Conservation (phyloP, 441 rosid genomes). For the Biscutella laevigata region DNA sequence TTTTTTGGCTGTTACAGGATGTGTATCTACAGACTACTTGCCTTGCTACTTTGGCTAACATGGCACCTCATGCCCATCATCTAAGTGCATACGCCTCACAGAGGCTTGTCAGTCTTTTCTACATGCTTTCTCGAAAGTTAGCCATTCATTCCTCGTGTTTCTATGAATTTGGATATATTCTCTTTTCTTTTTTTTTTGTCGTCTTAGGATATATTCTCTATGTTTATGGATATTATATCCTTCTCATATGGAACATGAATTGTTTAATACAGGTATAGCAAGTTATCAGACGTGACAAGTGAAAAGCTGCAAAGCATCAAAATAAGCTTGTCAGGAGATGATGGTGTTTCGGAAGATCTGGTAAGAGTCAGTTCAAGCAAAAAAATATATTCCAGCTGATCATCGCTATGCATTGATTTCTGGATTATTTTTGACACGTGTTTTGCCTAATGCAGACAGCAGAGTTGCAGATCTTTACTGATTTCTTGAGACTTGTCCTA, state of each 20-base stretch:
- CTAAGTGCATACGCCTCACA: constrained; percentile 98
- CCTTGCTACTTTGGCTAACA: constrained; percentile 94
- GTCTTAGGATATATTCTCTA: too few relatives aligned
- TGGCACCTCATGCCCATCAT: constrained; percentile 97
- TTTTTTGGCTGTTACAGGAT: constrained; percentile 64
- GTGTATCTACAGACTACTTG: constrained; percentile 97
- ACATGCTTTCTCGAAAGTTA: constrained; percentile 97
- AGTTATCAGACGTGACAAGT: constrained; percentile 61
- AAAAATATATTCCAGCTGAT: neutral
- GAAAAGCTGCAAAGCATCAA: constrained; percentile 44
- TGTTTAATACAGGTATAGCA: constrained; percentile 64
- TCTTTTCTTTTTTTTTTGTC: neutral
- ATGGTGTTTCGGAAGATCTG: constrained; percentile 61
- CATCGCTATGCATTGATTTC: neutral
- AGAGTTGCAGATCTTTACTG: constrained; percentile 90
- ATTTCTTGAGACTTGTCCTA: constrained; percentile 93
- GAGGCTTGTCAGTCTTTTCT: constrained; percentile 93
- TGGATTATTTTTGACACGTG: neutral
- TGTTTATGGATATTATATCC: too few relatives aligned
- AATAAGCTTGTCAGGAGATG: constrained; percentile 43
- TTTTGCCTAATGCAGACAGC: constrained; percentile 56
- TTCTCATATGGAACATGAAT: too few relatives aligned
- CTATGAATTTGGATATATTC: neutral
- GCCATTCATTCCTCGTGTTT: constrained; percentile 9
- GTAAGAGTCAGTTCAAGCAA: constrained; percentile 32